These are phyloP conservation scores for Rhodotorula sp. DNA, from an alignment of 1,284 basidiomycete species.

Conservation along the genomic window DNA sequence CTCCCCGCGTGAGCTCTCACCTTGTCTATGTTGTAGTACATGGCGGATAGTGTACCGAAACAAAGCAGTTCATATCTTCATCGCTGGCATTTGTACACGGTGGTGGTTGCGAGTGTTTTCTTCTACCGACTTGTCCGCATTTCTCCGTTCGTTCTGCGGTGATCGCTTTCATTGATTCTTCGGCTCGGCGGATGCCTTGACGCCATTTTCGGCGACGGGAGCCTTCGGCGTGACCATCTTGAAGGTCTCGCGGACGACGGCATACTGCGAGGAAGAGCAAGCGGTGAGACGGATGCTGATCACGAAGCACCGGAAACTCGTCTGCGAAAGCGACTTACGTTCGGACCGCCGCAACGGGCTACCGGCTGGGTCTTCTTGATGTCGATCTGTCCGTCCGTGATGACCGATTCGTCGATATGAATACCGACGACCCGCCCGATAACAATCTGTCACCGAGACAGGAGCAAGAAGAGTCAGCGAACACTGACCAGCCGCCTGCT, in stretches of 20 bases:
- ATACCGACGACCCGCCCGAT: slow-evolving; percentile 6
- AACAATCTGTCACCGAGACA: neutral
- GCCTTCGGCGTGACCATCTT: slow-evolving; percentile 1
- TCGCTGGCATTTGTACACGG: too few species aligned
- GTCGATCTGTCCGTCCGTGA: slow-evolving; percentile 2
- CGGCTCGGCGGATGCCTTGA: neutral
- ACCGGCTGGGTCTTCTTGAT: neutral
- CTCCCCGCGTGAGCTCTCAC: neutral
- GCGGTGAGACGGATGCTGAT: neutral
- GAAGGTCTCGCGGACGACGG: slow-evolving; percentile 1
- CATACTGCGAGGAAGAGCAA: neutral
- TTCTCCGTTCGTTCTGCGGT: too few species aligned
- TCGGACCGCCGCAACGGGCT: neutral
- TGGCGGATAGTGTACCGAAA: neutral
- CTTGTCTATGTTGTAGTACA: neutral
- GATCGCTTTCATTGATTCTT: neutral
- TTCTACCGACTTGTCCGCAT: too few species aligned
- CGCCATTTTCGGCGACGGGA: neutral
- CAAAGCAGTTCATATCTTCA: neutral
- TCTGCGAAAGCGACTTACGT: neutral
- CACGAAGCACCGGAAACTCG: neutral
- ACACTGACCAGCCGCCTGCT: neutral
- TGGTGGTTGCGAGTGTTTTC: too few species aligned
- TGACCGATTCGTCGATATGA: slow-evolving; percentile 1
- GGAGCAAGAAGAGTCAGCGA: neutral